phyloP scores from a whole-genome alignment of 2,329 filamentous ascomycete genomes.

The Sporothrix variecibatus region DNA sequence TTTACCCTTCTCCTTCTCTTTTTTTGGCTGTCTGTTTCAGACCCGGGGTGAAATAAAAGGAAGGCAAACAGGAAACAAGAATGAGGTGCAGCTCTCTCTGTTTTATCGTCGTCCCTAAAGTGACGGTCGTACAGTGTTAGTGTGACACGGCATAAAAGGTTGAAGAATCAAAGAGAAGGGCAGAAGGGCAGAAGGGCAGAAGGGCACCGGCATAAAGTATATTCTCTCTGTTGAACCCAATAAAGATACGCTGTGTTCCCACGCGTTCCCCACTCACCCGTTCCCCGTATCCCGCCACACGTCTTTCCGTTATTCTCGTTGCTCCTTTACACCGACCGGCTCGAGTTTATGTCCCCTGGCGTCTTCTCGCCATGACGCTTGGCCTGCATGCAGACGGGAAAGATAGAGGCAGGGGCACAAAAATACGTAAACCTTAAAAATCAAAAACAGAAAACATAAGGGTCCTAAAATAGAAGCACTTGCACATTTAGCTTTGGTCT shows the following conservation, averaged over 20 bases:
- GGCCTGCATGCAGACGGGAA: not conserved
- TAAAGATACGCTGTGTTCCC: not conserved
- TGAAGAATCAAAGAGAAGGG: not conserved
- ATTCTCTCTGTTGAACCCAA: not conserved
- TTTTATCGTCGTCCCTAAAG: too few species aligned
- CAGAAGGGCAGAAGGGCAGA: too few species aligned
- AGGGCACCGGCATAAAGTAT: not conserved
- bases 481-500: not conserved
- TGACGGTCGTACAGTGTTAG: not conserved
- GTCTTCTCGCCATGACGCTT: not conserved
- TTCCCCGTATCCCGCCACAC: not conserved
- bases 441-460: not conserved
- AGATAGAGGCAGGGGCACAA: not conserved
- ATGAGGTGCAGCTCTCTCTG: not conserved
- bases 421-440: not conserved
- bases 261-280: not conserved
- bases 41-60: not conserved
- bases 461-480: not conserved
- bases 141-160: not conserved
- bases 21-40: not conserved
- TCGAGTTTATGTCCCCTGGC: not conserved
- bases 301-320: not conserved
- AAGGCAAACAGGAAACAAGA: not conserved
- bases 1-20: not conserved
- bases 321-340: not conserved